phyloP scores from a whole-genome alignment of 495 filamentous ascomycete genomes.

The Sphaerosporella brunnea region DNA sequence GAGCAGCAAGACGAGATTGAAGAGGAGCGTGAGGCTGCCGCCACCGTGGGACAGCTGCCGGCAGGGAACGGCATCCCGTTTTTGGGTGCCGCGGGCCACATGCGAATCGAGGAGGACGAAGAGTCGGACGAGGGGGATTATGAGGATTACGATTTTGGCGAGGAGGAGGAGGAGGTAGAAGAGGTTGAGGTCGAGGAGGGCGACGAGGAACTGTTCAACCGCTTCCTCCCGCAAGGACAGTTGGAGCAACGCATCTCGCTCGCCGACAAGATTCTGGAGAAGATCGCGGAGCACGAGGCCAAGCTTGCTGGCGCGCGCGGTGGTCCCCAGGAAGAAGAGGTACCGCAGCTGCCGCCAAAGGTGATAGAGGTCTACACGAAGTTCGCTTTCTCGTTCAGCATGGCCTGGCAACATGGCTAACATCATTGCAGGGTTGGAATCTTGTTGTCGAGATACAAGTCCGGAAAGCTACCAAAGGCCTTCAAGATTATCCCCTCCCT shows the following conservation, averaged over 20 bases:
- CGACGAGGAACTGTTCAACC: conserved; percentile 78
- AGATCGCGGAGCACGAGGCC: conserved; percentile 84
- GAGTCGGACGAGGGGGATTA: conserved; percentile 40
- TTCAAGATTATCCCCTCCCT: conserved; percentile 92
- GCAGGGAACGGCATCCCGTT: background rate
- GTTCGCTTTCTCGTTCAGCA: conserved; percentile 29
- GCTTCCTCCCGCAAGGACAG: conserved; percentile 50
- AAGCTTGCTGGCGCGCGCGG: conserved; percentile 33
- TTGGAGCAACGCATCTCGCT: conserved; percentile 54
- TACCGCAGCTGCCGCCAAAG: conserved; percentile 74
- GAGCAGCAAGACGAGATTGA: conserved; percentile 46
- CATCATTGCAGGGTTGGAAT: conserved; percentile 62
- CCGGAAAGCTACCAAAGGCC: conserved; percentile 83
- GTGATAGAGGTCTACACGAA: conserved; percentile 87
- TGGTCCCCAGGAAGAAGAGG: conserved; percentile 46
- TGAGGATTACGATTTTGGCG: conserved; percentile 36
- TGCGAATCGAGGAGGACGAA: conserved; percentile 33
- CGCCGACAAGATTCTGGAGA: conserved; percentile 77
- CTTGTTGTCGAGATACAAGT: conserved; percentile 82
- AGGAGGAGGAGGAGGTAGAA: conserved; percentile 58
- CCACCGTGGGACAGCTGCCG: conserved; percentile 42
- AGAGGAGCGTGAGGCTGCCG: conserved; percentile 28
- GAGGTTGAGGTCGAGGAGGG: conserved; percentile 75
- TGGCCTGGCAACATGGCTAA: too few species aligned
- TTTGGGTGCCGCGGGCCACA: conserved; percentile 9